phyloP scores from a whole-genome alignment of 2,329 filamentous ascomycete species.

The Pyrenophora graminea region DNA sequence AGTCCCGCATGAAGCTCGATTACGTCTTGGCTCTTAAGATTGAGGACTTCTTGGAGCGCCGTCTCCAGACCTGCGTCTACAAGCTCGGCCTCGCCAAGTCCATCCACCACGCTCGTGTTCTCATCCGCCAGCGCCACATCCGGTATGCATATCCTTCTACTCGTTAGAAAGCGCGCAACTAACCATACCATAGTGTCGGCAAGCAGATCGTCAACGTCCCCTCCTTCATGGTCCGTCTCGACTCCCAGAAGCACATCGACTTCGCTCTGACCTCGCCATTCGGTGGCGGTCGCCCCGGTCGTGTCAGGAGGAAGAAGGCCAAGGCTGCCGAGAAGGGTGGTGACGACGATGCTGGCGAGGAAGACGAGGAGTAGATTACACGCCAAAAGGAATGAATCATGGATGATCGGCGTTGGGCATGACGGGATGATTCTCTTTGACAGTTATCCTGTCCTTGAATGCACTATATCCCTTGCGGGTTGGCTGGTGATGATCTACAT shows the following conservation, averaged over 20 bases:
- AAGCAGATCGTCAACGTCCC: slow-evolving; percentile 99
- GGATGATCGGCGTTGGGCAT: slow-evolving; percentile 45
- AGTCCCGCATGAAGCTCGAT: slow-evolving; percentile 99
- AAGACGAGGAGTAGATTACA: slow-evolving; percentile 69
- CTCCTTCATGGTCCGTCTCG: slow-evolving; percentile 98
- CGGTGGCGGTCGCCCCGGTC: slow-evolving; percentile 93
- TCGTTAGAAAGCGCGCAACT: slow-evolving; percentile 7
- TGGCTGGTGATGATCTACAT: slow-evolving; percentile 36
- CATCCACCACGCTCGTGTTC: slow-evolving; percentile 99
- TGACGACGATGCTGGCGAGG: slow-evolving; percentile 81
- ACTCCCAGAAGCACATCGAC: slow-evolving; percentile 99
- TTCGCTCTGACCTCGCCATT: slow-evolving; percentile 97
- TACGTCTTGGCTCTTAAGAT: slow-evolving; percentile 99
- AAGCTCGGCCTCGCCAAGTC: slow-evolving; percentile 99
- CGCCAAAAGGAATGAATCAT: slow-evolving; percentile 37
- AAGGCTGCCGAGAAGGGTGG: slow-evolving; percentile 88
- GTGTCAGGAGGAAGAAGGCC: slow-evolving; percentile 99
- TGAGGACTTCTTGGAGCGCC: slow-evolving; percentile 99
- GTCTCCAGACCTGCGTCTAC: slow-evolving; percentile 99
- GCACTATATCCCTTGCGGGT: slow-evolving; percentile 38
- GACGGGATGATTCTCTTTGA: slow-evolving; percentile 41
- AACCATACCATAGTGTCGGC: slow-evolving; percentile 70
- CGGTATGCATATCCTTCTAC: slow-evolving; percentile 54
- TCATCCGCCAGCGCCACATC: slow-evolving; percentile 99
- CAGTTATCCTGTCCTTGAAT: slow-evolving; percentile 35